A percentile compares a stretch with the other conserved stretches of the same genome.
Conservation (phyloP, 148 eudicot species). For the Dianthus caryophyllus region DNA sequence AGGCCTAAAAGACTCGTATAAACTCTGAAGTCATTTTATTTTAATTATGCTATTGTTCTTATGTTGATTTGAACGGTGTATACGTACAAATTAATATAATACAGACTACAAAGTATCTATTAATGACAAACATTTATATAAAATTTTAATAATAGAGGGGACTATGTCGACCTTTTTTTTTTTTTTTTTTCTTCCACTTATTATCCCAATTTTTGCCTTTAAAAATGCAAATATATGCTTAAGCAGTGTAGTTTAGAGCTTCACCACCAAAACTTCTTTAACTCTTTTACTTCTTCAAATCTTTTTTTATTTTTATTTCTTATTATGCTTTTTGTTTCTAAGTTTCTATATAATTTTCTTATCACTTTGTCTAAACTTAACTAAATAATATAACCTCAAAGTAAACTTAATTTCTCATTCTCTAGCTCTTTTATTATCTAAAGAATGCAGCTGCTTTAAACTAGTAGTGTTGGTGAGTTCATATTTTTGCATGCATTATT, state of each 20-base stretch:
- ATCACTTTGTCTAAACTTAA: neutral
- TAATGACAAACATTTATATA: neutral
- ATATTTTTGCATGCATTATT: constrained; percentile 4
- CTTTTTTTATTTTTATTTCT: neutral
- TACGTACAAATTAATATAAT: too few relatives aligned
- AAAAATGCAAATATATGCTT: neutral
- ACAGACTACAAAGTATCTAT: neutral
- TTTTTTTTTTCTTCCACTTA: too few relatives aligned
- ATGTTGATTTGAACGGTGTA: too few relatives aligned
- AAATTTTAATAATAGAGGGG: neutral
- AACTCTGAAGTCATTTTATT: too few relatives aligned
- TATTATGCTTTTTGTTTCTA: neutral
- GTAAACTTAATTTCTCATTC: too few relatives aligned
- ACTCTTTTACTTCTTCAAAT: neutral
- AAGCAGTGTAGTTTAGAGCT: constrained; percentile 9
- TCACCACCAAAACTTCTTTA: constrained; percentile 3
- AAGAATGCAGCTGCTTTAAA: neutral
- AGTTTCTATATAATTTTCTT: neutral
- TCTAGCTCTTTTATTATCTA: neutral
- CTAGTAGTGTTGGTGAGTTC: constrained; percentile 4
- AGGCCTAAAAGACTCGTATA: too few relatives aligned
- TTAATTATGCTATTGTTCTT: too few relatives aligned
- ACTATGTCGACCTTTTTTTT: neutral
- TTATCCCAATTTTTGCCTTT: constrained; percentile 10
- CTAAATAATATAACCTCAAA: too few relatives aligned